Evolutionary conservation across 1,284 basidiomycete species (phyloP).

Genomic region (Cutaneotrichosporon daszewskae): DNA sequence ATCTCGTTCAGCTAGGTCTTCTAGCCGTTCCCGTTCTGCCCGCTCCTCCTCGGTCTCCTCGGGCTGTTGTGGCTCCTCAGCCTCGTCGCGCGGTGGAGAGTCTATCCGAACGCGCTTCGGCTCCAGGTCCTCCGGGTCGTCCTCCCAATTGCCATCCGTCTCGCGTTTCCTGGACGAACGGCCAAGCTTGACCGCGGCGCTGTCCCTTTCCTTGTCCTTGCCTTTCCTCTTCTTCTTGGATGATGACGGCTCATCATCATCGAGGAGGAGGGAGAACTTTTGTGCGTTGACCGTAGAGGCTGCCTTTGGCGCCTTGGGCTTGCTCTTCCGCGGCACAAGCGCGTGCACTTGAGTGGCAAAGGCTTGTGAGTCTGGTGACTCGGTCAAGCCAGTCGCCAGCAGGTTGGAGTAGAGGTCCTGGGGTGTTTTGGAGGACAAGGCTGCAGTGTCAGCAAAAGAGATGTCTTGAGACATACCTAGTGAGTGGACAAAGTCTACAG

Average conservation of each 20-base stretch:
- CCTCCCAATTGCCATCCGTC: slow-evolving; percentile 50
- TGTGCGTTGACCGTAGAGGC: slow-evolving; percentile 59
- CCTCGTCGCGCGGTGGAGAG: slow-evolving; percentile 33
- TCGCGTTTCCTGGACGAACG: slow-evolving; percentile 69
- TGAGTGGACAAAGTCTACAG: slow-evolving; percentile 77
- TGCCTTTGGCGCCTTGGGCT: slow-evolving; percentile 55
- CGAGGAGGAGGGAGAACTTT: slow-evolving; percentile 71
- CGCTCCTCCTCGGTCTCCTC: slow-evolving; percentile 61
- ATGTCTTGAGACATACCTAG: slow-evolving; percentile 57
- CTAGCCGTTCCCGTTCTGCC: slow-evolving; percentile 66
- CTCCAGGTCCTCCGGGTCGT: slow-evolving; percentile 58
- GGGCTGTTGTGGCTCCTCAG: slow-evolving; percentile 11
- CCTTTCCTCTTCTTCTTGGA: slow-evolving; percentile 46
- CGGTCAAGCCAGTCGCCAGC: slow-evolving; percentile 69
- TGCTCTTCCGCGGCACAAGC: slow-evolving; percentile 67
- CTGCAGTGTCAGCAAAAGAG: slow-evolving; percentile 46
- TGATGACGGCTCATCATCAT: slow-evolving; percentile 56
- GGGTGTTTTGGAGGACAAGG: slow-evolving; percentile 72
- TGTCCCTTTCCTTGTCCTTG: slow-evolving; percentile 45
- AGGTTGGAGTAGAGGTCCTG: slow-evolving; percentile 71
- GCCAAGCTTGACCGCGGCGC: slow-evolving; percentile 52
- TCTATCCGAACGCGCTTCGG: slow-evolving; percentile 48
- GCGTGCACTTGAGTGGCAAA: slow-evolving; percentile 74
- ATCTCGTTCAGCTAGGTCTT: slow-evolving; percentile 81
- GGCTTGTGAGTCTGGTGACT: slow-evolving; percentile 66